A percentile compares a stretch with the other conserved stretches of the same genome.
Evolutionary conservation across 2,329 filamentous ascomycete genomes (phyloP).

Genomic region (Grosmannia huntii): DNA sequence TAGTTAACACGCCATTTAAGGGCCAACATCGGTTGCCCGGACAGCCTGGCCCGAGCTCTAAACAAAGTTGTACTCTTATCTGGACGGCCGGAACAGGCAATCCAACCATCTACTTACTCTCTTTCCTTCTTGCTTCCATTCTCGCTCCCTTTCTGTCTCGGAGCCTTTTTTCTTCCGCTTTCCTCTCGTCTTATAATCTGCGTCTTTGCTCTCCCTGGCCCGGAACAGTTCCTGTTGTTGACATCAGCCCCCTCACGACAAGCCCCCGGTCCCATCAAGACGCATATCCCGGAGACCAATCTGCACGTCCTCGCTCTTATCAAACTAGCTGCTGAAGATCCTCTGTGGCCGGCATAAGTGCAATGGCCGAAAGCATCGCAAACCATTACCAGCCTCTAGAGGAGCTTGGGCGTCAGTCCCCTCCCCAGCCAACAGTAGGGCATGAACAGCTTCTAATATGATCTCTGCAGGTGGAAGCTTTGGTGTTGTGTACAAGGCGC

Average conservation of each 20-base stretch:
- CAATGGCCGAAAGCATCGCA: constrained; percentile 55
- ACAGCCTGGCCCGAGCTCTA: constrained; percentile 13
- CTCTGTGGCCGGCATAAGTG: constrained; percentile 6
- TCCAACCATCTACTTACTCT: neutral
- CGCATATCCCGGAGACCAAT: neutral
- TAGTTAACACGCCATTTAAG: neutral
- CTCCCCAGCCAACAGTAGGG: neutral
- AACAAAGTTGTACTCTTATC: constrained; percentile 4
- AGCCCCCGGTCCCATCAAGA: neutral
- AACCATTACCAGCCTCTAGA: constrained; percentile 89
- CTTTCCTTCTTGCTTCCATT: neutral
- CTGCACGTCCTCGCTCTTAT: neutral
- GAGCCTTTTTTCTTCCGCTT: neutral
- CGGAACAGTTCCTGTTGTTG: neutral
- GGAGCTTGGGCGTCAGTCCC: constrained; percentile 76
- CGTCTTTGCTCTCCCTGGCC: neutral
- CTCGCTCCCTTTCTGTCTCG: neutral
- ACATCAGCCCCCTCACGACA: neutral
- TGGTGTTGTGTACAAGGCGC: constrained; percentile 91
- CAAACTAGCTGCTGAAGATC: neutral
- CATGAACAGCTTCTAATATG: neutral
- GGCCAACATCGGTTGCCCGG: constrained; percentile 11
- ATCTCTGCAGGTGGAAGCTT: constrained; percentile 70
- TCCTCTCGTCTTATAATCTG: neutral
- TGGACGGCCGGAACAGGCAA: constrained; percentile 4